These are phyloP conservation scores for Penicillium paxilli DNA, from an alignment of 495 filamentous ascomycete genomes.

Conservation along the genomic window DNA sequence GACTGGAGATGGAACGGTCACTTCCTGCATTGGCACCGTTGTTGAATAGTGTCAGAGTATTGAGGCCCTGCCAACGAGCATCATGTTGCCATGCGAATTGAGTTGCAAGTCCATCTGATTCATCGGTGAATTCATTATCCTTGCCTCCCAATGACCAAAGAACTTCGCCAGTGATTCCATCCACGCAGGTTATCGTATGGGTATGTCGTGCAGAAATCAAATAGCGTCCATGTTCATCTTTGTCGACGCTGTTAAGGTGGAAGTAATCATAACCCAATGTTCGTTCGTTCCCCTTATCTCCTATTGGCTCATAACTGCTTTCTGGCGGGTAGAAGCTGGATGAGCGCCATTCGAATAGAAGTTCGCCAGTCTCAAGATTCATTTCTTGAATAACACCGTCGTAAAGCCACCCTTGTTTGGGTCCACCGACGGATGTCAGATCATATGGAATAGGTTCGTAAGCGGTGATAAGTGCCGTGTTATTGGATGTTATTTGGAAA, in stretches of 20 bases:
- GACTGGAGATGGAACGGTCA: conserved; percentile 20
- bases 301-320: conserved; percentile 23
- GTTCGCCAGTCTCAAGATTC: conserved; percentile 39
- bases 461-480: conserved; percentile 52
- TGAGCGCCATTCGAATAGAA: conserved; percentile 44
- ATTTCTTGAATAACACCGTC: conserved; percentile 47
- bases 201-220: conserved; percentile 55
- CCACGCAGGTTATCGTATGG: conserved; percentile 44
- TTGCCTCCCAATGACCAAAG: conserved; percentile 57
- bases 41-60: conserved; percentile 51
- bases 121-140: conserved; percentile 45
- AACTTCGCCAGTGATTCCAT: conserved; percentile 50
- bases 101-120: conserved; percentile 40
- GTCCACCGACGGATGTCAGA: conserved; percentile 44
- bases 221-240: conserved; percentile 51
- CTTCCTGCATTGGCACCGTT: conserved; percentile 39
- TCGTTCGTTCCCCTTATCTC: conserved; percentile 18
- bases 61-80: conserved; percentile 41
- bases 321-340: conserved; percentile 26
- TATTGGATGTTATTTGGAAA: conserved; percentile 42
- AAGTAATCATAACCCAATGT: conserved; percentile 47
- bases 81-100: conserved; percentile 56
- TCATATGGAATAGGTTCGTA: conserved; percentile 50
- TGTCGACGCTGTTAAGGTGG: conserved; percentile 61
- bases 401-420: conserved; percentile 42